Percentiles rank a stretch among this genome's conserved stretches.
Conservation (phyloP, 2,329 filamentous ascomycete genomes). For the Ascomycota sp. region DNA sequence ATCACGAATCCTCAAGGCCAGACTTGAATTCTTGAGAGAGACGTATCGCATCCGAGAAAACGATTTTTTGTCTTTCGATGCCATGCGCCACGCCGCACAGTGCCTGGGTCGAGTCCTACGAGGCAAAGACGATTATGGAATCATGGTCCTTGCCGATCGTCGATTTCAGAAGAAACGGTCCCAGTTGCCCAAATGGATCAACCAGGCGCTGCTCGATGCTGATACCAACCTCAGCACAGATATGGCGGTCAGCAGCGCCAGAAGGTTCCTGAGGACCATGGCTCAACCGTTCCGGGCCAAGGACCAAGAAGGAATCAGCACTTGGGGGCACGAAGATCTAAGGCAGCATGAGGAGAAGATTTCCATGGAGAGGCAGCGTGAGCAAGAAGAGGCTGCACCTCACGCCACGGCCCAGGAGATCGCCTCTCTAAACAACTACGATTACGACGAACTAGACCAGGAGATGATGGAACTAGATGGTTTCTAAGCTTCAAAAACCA, state of each 20-base stretch:
- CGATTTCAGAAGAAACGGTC: conserved; percentile 77
- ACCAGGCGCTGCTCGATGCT: conserved; percentile 60
- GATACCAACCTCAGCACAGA: conserved; percentile 85
- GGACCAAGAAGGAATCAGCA: conserved; percentile 80
- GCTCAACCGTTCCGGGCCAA: conserved; percentile 65
- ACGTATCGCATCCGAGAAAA: conserved; percentile 93
- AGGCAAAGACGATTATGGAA: conserved; percentile 97
- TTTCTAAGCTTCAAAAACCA: conserved; percentile 5
- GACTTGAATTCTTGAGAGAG: conserved; percentile 86
- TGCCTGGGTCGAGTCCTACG: conserved; percentile 83
- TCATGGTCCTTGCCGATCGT: conserved; percentile 93
- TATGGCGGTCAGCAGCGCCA: conserved; percentile 74
- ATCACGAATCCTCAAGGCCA: conserved; percentile 83
- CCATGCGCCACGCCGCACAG: conserved; percentile 96
- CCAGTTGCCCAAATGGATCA: conserved; percentile 94
- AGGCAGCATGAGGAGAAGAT: conserved; percentile 55
- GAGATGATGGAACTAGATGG: conserved; percentile 31
- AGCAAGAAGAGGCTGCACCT: conserved; percentile 26
- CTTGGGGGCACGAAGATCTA: conserved; percentile 67
- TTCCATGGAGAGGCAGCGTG: conserved; percentile 43
- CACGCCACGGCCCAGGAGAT: conserved; percentile 6
- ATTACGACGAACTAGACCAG: conserved; percentile 28
- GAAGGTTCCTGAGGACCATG: conserved; percentile 78
- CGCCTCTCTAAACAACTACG: conserved; percentile 18
- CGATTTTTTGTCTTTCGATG: conserved; percentile 94